These are phyloP conservation scores for Fusarium duplospermum DNA, from an alignment of 2,329 filamentous ascomycete genomes.

Conservation along the genomic window DNA sequence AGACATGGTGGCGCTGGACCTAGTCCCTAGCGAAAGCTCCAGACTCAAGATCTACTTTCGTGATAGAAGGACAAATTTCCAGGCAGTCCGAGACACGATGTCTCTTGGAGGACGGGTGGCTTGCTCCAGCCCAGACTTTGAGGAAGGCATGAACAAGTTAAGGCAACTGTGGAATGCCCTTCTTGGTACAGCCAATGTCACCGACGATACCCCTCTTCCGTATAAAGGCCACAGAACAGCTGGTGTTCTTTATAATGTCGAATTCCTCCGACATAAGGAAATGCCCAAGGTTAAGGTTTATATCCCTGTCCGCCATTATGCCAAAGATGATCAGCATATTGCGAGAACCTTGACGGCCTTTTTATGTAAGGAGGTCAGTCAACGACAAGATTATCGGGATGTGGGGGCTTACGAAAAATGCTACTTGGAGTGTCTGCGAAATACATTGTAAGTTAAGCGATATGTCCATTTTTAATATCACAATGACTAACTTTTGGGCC, in stretches of 20 bases:
- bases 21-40: slow-evolving; percentile 41
- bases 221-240: slow-evolving; percentile 45
- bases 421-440: slow-evolving; percentile 2
- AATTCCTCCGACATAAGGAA: slow-evolving; percentile 36
- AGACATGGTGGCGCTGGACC: slow-evolving; percentile 51
- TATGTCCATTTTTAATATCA: neutral
- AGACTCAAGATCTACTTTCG: slow-evolving; percentile 54
- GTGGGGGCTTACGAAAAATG: neutral
- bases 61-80: slow-evolving; percentile 44
- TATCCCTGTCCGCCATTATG: slow-evolving; percentile 52
- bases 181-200: neutral
- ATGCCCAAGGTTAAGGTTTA: slow-evolving; percentile 49
- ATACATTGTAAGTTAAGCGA: neutral
- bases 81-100: slow-evolving; percentile 42
- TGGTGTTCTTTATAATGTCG: slow-evolving; percentile 50
- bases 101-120: slow-evolving; percentile 36
- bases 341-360: neutral
- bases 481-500: neutral
- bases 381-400: neutral
- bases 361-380: neutral
- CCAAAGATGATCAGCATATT: slow-evolving; percentile 11
- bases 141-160: slow-evolving; percentile 31
- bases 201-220: slow-evolving; percentile 28
- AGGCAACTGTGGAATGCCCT: slow-evolving; percentile 33
- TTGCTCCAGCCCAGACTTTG: neutral